Base-by-base conservation (phyloP, 805 yeast species). In the Metschnikowia orientalis region DNA sequence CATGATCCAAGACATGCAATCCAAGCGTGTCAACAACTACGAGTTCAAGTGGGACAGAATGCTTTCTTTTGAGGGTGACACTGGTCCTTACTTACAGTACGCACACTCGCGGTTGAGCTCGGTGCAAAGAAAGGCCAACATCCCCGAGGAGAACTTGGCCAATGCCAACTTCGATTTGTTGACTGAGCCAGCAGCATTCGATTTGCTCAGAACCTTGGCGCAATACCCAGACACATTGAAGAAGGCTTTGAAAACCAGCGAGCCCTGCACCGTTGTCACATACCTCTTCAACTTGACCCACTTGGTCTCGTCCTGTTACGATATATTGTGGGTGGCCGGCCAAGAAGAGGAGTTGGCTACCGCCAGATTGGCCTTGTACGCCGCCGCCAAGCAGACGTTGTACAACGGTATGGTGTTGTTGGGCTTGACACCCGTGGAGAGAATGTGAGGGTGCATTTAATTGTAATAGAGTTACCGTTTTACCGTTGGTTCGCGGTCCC, bases 1-100 rank as follows among this genome's bases (percentile, higher is more conserved):
- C 41, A 89, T 92, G 95, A 85, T 92, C 54, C 99, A 92, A 73
- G 99, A 92, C 63, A 89, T 92, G 97, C 94, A 86, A 65, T 79
- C 95, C 41, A 92, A 92, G 70, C 82, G 99, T 63, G 76, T 90
- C 63, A 88, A 90, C 71, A 90, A 92, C 68, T 92, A 92, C 68
- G 86, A 81, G 53, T 92, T 92, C 67, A 85, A 87, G 63, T 92
- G 98, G 98, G 87, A 85, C 52, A 83, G 98, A 70, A 92, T 92
- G 97, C 74, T 84, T 27, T 87, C 97, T 3, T 89, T 92, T 47
- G 98, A 92, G 71, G 98, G 98, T 64, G 98, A 92, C 64, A 92
- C 98, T 37, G 98, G 98, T 58, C 97, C 98, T 40, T 92, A 92
- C 67, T 74, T 92, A 59, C 98, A 92, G 65, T 92, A 92, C 56